These are phyloP conservation scores for Hydnomerulius pinastri DNA, from an alignment of 768 basidiomycete species.

Conservation along the genomic window DNA sequence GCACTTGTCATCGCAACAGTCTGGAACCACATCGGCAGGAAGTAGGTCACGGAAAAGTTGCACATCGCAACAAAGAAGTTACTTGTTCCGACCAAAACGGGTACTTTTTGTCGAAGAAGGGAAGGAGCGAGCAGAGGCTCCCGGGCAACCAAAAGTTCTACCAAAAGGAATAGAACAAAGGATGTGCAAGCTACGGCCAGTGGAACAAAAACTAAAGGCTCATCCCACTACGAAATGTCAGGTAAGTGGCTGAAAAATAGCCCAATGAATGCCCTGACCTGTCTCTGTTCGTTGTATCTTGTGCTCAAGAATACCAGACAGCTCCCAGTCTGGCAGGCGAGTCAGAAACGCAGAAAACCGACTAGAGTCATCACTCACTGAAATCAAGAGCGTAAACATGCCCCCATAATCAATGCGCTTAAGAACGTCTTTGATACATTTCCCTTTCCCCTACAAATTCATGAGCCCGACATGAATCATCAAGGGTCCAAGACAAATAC, in stretches of 20 bases:
- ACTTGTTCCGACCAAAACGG: constrained; percentile 6
- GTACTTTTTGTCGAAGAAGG: constrained; percentile 9
- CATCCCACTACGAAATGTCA: constrained; percentile 8
- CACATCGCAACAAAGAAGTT: constrained; percentile 8
- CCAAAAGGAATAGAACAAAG: constrained; percentile 5
- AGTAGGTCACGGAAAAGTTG: constrained; percentile 18
- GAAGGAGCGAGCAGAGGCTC: constrained; percentile 15
- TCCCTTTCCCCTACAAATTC: constrained; percentile 9
- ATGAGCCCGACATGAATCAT: background rate
- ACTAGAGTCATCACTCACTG: constrained; percentile 1
- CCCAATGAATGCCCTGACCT: background rate
- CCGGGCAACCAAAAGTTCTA: constrained; percentile 5
- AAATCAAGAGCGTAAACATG: constrained; percentile 3
- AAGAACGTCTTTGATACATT: constrained; percentile 6
- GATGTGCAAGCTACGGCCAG: constrained; percentile 8
- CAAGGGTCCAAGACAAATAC: background rate
- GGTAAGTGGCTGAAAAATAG: background rate
- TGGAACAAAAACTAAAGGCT: constrained; percentile 7
- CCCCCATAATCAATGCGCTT: constrained; percentile 18
- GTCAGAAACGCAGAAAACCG: background rate
- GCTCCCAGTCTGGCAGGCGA: constrained; percentile 13
- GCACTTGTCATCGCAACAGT: constrained; percentile 13
- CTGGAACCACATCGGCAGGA: constrained; percentile 18
- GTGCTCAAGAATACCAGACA: constrained; percentile 12
- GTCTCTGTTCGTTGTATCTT: constrained; percentile 17